Percentiles rank a stretch among this genome's conserved stretches.
These are phyloP conservation scores for Phytopythium montanum DNA, from an alignment of 352 stramenopile species.

Conservation along the genomic window DNA sequence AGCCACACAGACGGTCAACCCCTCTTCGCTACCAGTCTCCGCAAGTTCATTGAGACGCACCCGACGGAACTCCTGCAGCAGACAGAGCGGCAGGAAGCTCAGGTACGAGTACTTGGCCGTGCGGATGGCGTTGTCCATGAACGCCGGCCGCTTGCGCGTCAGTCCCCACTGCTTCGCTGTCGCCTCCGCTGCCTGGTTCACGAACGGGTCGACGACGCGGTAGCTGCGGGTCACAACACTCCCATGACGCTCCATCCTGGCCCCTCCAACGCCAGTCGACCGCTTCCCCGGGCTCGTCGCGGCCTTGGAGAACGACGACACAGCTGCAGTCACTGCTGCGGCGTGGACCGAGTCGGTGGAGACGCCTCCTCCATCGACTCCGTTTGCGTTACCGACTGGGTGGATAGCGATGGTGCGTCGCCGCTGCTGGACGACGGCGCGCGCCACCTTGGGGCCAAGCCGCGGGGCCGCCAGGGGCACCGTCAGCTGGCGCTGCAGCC, in stretches of 20 bases:
- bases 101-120: constrained; percentile 91
- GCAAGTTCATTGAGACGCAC: no score
- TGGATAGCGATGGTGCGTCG: constrained; percentile 7
- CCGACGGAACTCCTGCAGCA: constrained; percentile 84
- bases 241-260: constrained; percentile 20
- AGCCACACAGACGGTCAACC: constrained; percentile 25
- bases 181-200: no score
- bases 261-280: neutral
- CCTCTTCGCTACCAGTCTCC: no score
- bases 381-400: neutral
- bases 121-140: constrained; percentile 75
- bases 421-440: neutral
- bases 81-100: constrained; percentile 67
- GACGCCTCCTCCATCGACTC: no score
- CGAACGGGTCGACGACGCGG: constrained; percentile 66
- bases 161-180: no score
- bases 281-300: neutral
- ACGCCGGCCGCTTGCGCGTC: constrained; percentile 52
- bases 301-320: neutral
- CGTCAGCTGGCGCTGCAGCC: constrained; percentile 5
- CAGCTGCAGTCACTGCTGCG: neutral
- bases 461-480: neutral
- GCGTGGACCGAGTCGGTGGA: neutral
- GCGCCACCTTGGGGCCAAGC: neutral
- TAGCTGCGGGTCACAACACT: constrained; percentile 22